Conservation (phyloP, 2,329 filamentous ascomycete species). For the Mollisia scopiformis region DNA sequence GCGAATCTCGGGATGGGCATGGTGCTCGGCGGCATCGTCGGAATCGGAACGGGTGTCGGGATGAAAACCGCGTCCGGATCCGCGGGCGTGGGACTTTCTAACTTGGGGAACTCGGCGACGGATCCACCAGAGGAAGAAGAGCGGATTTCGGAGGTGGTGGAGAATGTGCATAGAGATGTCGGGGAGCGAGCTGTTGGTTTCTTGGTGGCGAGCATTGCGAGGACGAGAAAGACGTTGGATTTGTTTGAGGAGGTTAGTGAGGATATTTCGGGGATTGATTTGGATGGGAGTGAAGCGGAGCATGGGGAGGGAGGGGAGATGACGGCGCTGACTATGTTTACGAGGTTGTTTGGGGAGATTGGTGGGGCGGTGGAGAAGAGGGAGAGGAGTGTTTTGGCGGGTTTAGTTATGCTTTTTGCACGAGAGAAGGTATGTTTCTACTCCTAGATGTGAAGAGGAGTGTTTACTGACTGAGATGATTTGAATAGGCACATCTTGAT, state of each 20-base stretch:
- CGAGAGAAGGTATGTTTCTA: background rate
- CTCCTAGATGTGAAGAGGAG: background rate
- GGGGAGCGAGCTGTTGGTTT: conserved; percentile 1
- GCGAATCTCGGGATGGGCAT: background rate
- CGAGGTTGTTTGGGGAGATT: background rate
- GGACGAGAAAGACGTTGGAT: background rate
- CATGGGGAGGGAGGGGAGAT: background rate
- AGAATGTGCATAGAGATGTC: conserved; percentile 1
- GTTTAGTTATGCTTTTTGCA: conserved; percentile 2
- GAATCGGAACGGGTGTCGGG: background rate
- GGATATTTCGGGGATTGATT: conserved; percentile 1
- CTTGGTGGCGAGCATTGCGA: background rate
- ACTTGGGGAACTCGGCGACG: background rate
- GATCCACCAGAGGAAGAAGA: background rate
- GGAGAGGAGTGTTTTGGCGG: conserved; percentile 6
- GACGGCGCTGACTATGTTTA: background rate
- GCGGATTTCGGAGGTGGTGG: background rate
- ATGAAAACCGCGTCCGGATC: background rate
- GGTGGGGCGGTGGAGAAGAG: conserved; percentile 4
- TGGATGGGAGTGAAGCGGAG: background rate
- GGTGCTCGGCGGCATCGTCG: background rate
- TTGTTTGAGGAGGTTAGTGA: conserved; percentile 5
- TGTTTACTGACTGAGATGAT: background rate
- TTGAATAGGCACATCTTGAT: conserved; percentile 1
- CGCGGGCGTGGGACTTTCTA: background rate